Evolutionary conservation across 1,139 yeast genomes (phyloP).

Genomic region (Geotrichum klebahnii): DNA sequence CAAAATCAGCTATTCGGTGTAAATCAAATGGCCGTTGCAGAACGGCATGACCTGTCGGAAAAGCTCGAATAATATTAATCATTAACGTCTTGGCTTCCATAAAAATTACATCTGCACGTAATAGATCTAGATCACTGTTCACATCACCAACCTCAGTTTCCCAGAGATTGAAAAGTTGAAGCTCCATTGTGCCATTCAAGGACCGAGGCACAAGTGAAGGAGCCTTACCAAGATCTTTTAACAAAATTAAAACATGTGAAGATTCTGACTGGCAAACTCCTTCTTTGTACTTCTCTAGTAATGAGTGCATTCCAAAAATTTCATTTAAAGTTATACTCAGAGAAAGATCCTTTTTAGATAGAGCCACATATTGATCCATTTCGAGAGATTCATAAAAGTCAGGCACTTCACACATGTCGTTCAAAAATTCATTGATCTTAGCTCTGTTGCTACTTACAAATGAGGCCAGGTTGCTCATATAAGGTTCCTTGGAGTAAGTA

Average conservation of each 20-base stretch:
- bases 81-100: slow-evolving; percentile 42
- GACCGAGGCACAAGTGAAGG: slow-evolving; percentile 38
- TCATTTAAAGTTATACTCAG: slow-evolving; percentile 41
- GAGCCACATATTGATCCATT: slow-evolving; percentile 43
- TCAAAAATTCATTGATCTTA: slow-evolving; percentile 38
- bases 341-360: slow-evolving; percentile 39
- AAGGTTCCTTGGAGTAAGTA: slow-evolving; percentile 42
- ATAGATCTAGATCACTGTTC: slow-evolving; percentile 35
- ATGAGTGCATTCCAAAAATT: slow-evolving; percentile 40
- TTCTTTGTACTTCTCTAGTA: slow-evolving; percentile 37
- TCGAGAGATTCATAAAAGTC: slow-evolving; percentile 44
- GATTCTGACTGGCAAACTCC: slow-evolving; percentile 25
- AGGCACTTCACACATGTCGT: slow-evolving; percentile 43
- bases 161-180: slow-evolving; percentile 41
- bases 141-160: slow-evolving; percentile 40
- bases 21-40: slow-evolving; percentile 36
- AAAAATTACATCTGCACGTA: slow-evolving; percentile 40
- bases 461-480: slow-evolving; percentile 36
- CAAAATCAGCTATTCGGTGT: slow-evolving; percentile 37
- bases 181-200: slow-evolving; percentile 37
- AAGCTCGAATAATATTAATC: slow-evolving; percentile 41
- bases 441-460: slow-evolving; percentile 38
- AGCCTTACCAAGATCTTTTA: slow-evolving; percentile 37
- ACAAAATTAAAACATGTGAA: slow-evolving; percentile 35
- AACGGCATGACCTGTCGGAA: slow-evolving; percentile 37